These are phyloP conservation scores for Musa schizocarpa DNA, from an alignment of 176 grass and related monocot genomes.

Conservation along the genomic window DNA sequence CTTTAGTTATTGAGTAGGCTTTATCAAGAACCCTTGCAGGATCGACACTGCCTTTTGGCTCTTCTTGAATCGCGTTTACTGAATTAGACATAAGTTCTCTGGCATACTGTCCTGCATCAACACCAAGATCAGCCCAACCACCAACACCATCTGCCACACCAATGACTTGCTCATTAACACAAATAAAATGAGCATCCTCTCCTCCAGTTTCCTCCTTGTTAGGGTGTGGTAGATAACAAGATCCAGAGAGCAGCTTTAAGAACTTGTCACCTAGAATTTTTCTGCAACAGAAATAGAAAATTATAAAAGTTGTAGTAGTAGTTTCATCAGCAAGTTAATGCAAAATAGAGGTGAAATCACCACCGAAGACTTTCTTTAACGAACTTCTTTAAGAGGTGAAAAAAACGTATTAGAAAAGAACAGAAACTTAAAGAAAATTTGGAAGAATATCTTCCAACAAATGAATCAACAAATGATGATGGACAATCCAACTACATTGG, in stretches of 20 bases:
- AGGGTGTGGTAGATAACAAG: conserved; percentile 90
- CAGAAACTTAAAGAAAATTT: too few species aligned
- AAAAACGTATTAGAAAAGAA: not conserved
- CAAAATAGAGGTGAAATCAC: not conserved
- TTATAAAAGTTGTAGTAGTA: not conserved
- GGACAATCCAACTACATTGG: too few species aligned
- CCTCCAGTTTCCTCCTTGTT: conserved; percentile 90
- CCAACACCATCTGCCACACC: conserved; percentile 97
- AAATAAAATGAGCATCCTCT: conserved; percentile 97
- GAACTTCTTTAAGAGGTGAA: not conserved
- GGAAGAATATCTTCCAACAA: too few species aligned
- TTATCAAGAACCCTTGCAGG: conserved; percentile 80
- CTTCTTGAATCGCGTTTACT: conserved; percentile 59
- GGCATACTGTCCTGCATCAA: conserved; percentile 83
- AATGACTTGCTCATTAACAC: conserved; percentile 55
- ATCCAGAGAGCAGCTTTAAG: conserved; percentile 72
- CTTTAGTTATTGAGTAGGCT: conserved; percentile 83
- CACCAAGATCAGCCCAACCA: conserved; percentile 85
- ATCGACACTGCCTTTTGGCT: conserved; percentile 69
- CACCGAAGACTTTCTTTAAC: too few species aligned
- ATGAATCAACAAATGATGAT: too few species aligned
- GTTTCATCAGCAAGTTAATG: not conserved
- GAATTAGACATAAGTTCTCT: conserved; percentile 93
- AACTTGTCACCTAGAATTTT: conserved; percentile 27
- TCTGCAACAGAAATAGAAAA: conserved; percentile 21